A percentile compares a stretch with the other conserved stretches of the same genome.
Evolutionary conservation across 2,329 filamentous ascomycete species (phyloP).

Genomic region (Hypoxylon sp.): DNA sequence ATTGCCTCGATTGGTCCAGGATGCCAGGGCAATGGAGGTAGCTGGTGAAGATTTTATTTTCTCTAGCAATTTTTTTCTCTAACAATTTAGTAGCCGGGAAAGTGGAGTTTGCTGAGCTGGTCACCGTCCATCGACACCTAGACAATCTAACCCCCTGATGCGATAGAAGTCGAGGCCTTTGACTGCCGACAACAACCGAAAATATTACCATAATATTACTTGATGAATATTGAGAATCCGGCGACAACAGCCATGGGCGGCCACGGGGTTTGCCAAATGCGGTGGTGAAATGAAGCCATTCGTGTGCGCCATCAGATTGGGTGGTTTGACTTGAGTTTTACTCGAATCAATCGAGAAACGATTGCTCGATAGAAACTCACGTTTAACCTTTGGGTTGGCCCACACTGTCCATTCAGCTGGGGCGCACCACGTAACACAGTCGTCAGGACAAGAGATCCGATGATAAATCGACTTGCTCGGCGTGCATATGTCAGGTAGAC

Average conservation of each 20-base stretch:
- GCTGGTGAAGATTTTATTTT: conserved; percentile 11
- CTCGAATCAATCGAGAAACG: conserved; percentile 52
- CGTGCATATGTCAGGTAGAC: not conserved
- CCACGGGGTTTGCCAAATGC: conserved; percentile 38
- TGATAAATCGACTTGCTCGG: conserved; percentile 16
- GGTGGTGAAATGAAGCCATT: conserved; percentile 48
- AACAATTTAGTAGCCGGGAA: conserved; percentile 7
- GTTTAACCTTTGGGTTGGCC: conserved; percentile 21
- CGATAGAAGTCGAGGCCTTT: conserved; percentile 32
- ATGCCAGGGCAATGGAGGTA: not conserved
- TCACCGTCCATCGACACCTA: conserved; percentile 2
- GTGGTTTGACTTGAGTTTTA: conserved; percentile 46
- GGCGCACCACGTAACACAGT: conserved; percentile 30
- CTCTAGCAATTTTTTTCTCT: not conserved
- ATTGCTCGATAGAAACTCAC: conserved; percentile 49
- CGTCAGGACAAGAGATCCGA: conserved; percentile 32
- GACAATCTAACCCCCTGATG: conserved; percentile 9
- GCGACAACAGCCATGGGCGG: conserved; percentile 3
- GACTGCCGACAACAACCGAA: conserved; percentile 38
- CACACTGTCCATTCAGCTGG: conserved; percentile 36
- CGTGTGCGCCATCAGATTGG: conserved; percentile 19
- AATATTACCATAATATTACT: conserved; percentile 44
- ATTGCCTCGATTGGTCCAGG: conserved; percentile 21
- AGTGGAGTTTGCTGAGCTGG: conserved; percentile 35
- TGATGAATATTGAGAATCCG: conserved; percentile 39